phyloP scores from a whole-genome alignment of 116 monocot genomes.

The Posidonia oceanica region DNA sequence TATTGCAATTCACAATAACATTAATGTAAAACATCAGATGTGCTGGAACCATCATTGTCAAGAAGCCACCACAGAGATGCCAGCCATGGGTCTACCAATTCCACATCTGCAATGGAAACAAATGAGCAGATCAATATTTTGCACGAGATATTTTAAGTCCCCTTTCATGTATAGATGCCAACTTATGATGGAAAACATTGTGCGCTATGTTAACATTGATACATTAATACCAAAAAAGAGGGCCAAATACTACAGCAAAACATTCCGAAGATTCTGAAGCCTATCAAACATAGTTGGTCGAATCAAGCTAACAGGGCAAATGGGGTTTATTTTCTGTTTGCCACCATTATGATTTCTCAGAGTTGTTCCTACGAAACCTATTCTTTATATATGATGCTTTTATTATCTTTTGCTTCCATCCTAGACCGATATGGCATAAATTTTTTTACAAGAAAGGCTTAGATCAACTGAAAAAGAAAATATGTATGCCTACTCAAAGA shows the following conservation, averaged over 20 bases:
- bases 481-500: not conserved
- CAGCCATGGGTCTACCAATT: not conserved
- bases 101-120: not conserved
- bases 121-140: not conserved
- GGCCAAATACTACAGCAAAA: too few species aligned
- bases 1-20: slow-evolving; percentile 1
- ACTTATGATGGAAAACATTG: not conserved
- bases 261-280: too few species aligned
- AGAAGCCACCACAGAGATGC: not conserved
- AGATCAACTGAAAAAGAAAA: not conserved
- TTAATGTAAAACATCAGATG: not conserved
- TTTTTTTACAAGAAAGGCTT: not conserved
- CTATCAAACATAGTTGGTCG: too few species aligned
- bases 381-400: too few species aligned
- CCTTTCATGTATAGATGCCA: not conserved
- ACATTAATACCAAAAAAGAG: too few species aligned
- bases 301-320: too few species aligned
- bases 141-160: not conserved
- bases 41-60: not conserved
- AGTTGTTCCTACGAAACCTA: too few species aligned
- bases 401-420: too few species aligned
- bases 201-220: too few species aligned
- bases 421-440: too few species aligned
- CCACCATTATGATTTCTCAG: too few species aligned
- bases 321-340: too few species aligned